Evolutionary conservation across 2,329 filamentous ascomycete genomes (phyloP).

Genomic region (Phaeosphaeria sp.): DNA sequence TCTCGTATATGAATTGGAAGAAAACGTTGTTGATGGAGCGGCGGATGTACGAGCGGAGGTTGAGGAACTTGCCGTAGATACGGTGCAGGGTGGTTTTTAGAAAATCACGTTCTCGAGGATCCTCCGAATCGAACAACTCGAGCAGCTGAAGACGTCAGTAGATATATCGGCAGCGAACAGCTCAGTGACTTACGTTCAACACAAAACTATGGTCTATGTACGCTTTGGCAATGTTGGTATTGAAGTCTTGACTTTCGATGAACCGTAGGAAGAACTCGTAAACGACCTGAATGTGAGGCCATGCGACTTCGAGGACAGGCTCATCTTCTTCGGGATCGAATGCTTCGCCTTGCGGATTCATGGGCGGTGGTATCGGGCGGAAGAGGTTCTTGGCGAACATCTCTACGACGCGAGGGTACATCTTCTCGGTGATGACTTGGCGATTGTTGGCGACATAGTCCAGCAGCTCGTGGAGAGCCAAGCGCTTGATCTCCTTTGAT

Average conservation of each 20-base stretch:
- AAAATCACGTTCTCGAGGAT: slow-evolving; percentile 95
- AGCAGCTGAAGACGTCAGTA: slow-evolving; percentile 66
- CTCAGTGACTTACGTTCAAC: slow-evolving; percentile 64
- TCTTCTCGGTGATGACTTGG: slow-evolving; percentile 97
- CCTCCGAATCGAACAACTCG: slow-evolving; percentile 98
- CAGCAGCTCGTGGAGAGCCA: slow-evolving; percentile 92
- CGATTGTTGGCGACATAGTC: slow-evolving; percentile 99
- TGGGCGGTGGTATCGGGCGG: slow-evolving; percentile 92
- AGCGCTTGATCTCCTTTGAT: slow-evolving; percentile 97
- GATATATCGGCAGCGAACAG: background rate
- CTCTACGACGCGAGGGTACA: slow-evolving; percentile 97
- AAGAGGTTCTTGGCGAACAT: slow-evolving; percentile 99
- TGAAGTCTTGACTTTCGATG: slow-evolving; percentile 99
- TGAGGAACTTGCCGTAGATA: slow-evolving; percentile 99
- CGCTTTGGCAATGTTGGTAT: slow-evolving; percentile 98
- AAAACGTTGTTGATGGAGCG: slow-evolving; percentile 99
- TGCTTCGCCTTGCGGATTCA: slow-evolving; percentile 97
- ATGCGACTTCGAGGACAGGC: slow-evolving; percentile 95
- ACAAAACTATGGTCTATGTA: slow-evolving; percentile 99
- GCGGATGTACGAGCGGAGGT: slow-evolving; percentile 94
- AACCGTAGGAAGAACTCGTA: slow-evolving; percentile 99
- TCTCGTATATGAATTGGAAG: slow-evolving; percentile 99
- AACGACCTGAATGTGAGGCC: slow-evolving; percentile 99
- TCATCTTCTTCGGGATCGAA: slow-evolving; percentile 99
- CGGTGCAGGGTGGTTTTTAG: slow-evolving; percentile 96